Percentiles rank a stretch among this genome's conserved stretches.
Conservation (phyloP, 495 filamentous ascomycete species). For the Tricharina praecox region DNA sequence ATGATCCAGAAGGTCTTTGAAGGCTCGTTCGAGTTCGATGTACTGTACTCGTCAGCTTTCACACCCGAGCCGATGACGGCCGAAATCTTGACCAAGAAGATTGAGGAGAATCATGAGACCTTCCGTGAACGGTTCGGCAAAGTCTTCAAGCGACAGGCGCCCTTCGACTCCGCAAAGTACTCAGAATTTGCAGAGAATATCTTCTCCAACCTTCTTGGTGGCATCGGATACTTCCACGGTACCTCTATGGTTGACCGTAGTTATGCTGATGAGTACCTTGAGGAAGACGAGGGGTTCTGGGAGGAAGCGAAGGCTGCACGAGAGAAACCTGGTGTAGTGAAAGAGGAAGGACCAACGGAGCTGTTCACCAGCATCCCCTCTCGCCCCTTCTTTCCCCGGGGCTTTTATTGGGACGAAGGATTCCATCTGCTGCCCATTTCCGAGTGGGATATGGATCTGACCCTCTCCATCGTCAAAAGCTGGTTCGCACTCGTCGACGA, state of each 20-base stretch:
- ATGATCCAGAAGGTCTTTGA: slow-evolving; percentile 85
- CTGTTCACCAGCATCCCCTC: slow-evolving; percentile 90
- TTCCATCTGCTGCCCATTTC: slow-evolving; percentile 86
- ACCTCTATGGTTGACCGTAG: slow-evolving; percentile 76
- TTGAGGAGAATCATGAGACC: slow-evolving; percentile 43
- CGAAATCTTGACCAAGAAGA: slow-evolving; percentile 49
- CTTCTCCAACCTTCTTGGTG: slow-evolving; percentile 86
- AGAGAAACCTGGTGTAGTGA: slow-evolving; percentile 28
- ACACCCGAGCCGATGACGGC: slow-evolving; percentile 43
- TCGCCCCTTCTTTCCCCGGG: slow-evolving; percentile 85
- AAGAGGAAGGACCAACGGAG: slow-evolving; percentile 67
- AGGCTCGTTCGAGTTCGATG: slow-evolving; percentile 82
- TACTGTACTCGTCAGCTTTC: slow-evolving; percentile 74
- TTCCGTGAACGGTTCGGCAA: slow-evolving; percentile 61
- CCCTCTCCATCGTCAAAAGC: slow-evolving; percentile 80
- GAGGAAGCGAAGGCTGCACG: slow-evolving; percentile 56
- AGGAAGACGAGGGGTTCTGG: slow-evolving; percentile 96
- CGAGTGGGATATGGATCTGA: slow-evolving; percentile 85
- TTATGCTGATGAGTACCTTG: slow-evolving; percentile 76
- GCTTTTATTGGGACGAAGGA: slow-evolving; percentile 96
- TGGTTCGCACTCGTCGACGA: slow-evolving; percentile 95
- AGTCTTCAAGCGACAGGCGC: slow-evolving; percentile 55
- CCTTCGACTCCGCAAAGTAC: slow-evolving; percentile 59
- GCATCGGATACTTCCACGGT: slow-evolving; percentile 90
- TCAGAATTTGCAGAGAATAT: slow-evolving; percentile 68